Percentiles rank a stretch among this genome's conserved stretches.
Evolutionary conservation across 78 protist species (phyloP).

Genomic region (Kipferlia bialata): DNA sequence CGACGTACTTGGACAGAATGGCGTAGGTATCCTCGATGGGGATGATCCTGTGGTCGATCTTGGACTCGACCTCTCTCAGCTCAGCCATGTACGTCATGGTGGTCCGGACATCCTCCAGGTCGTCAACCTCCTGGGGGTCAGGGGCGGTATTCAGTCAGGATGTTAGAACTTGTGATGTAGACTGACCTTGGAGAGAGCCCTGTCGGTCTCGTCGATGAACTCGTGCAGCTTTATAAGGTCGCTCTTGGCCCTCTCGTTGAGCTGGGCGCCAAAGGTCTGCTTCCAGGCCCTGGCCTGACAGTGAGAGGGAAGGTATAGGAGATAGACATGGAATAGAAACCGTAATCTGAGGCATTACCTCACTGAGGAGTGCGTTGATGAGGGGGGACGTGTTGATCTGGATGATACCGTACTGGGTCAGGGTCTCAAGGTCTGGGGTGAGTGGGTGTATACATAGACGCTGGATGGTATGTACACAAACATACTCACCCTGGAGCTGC

Average conservation of each 20-base stretch:
- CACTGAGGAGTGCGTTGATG: too few species aligned
- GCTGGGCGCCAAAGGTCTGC: conserved; percentile 37
- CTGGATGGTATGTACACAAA: too few species aligned
- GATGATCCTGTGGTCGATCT: conserved; percentile 26
- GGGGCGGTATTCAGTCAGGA: too few species aligned
- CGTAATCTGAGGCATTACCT: too few species aligned
- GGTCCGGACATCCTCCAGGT: conserved; percentile 32
- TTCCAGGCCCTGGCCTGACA: conserved; percentile 57
- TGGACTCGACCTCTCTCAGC: conserved; percentile 40
- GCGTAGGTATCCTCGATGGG: conserved; percentile 52
- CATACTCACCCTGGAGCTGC: too few species aligned
- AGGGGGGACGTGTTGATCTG: too few species aligned
- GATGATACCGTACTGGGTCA: too few species aligned
- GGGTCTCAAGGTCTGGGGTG: too few species aligned
- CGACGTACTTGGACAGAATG: conserved; percentile 31
- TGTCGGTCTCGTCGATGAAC: conserved; percentile 21
- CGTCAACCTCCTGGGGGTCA: not conserved
- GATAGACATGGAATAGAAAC: too few species aligned
- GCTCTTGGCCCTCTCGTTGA: conserved; percentile 27
- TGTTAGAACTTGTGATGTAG: too few species aligned
- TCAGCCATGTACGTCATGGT: conserved; percentile 35
- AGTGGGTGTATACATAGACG: too few species aligned
- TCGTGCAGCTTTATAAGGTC: conserved; percentile 12
- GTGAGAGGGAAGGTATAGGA: too few species aligned
- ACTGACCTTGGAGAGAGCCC: conserved; percentile 17